phyloP scores from a whole-genome alignment of 1,284 basidiomycete genomes.

The Fomitopsis pinicola region DNA sequence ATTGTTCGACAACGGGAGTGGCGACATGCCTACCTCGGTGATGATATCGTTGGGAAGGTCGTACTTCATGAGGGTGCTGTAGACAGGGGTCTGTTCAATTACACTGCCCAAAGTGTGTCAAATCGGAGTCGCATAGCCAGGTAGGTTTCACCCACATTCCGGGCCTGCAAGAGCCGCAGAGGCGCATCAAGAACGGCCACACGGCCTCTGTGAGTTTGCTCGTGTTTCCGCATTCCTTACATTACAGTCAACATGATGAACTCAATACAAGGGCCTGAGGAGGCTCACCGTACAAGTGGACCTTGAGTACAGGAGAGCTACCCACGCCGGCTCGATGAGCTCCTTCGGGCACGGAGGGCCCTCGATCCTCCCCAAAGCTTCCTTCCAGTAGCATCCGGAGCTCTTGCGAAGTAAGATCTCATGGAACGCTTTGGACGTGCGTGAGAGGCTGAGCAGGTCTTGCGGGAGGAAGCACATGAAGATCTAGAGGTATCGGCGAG shows the following conservation, averaged over 20 bases:
- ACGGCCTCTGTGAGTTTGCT: too few relatives aligned
- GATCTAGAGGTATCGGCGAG: neutral
- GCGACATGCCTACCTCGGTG: too few relatives aligned
- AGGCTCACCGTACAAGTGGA: neutral
- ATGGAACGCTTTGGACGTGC: neutral
- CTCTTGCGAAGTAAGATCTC: neutral
- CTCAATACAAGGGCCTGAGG: too few relatives aligned
- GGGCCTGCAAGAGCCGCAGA: neutral
- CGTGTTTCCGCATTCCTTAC: neutral
- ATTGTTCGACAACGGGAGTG: too few relatives aligned
- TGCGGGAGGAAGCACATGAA: neutral
- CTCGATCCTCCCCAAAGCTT: neutral
- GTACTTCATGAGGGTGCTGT: too few relatives aligned
- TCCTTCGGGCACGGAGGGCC: neutral
- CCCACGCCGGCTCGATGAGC: neutral
- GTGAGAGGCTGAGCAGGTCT: neutral
- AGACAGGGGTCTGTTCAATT: too few relatives aligned
- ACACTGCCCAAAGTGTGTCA: too few relatives aligned
- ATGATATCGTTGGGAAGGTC: too few relatives aligned
- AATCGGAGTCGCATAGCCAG: too few relatives aligned
- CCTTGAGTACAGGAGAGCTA: neutral
- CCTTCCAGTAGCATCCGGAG: neutral
- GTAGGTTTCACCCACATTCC: neutral
- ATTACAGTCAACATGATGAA: too few relatives aligned
- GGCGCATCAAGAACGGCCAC: neutral